These are phyloP conservation scores for Gossypium sturtianum DNA, from an alignment of 345 rosid genomes.

Conservation along the genomic window DNA sequence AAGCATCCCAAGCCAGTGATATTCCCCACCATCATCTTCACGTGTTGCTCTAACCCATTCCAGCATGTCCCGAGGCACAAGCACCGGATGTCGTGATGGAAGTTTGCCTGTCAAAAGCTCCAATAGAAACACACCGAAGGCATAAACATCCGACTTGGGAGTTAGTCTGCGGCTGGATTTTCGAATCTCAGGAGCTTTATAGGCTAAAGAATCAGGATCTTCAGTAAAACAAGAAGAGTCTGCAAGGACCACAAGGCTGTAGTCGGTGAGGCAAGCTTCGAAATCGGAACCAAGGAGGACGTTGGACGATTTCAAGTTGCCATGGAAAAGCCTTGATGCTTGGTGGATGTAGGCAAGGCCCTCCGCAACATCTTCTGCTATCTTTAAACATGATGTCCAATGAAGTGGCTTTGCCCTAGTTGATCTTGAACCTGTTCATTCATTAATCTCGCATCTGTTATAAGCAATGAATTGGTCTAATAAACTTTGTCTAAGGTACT, in stretches of 20 bases:
- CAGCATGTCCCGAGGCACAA: conserved; percentile 65
- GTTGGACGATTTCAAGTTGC: conserved; percentile 79
- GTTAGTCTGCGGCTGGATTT: conserved; percentile 50
- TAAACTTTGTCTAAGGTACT: background rate
- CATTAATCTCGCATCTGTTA: background rate
- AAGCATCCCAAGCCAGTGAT: conserved; percentile 64
- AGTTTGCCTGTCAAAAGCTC: conserved; percentile 83
- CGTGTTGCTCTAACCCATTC: conserved; percentile 78
- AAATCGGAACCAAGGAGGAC: conserved; percentile 84
- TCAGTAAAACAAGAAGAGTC: conserved; percentile 44
- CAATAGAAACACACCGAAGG: conserved; percentile 76
- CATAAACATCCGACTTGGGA: conserved; percentile 72
- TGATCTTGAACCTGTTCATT: conserved; percentile 68
- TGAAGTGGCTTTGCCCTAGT: conserved; percentile 81
- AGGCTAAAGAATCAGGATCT: conserved; percentile 60
- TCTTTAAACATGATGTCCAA: conserved; percentile 93
- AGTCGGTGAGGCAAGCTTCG: conserved; percentile 87
- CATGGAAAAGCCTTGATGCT: conserved; percentile 66
- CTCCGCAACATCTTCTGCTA: conserved; percentile 88
- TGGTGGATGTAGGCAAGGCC: conserved; percentile 85
- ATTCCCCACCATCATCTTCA: conserved; percentile 45
- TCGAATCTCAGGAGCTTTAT: conserved; percentile 76
- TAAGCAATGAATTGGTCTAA: background rate
- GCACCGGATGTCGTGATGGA: conserved; percentile 75
- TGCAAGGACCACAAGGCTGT: conserved; percentile 62